phyloP scores from a whole-genome alignment of 768 basidiomycete species.

The Hygrocybe punicea region DNA sequence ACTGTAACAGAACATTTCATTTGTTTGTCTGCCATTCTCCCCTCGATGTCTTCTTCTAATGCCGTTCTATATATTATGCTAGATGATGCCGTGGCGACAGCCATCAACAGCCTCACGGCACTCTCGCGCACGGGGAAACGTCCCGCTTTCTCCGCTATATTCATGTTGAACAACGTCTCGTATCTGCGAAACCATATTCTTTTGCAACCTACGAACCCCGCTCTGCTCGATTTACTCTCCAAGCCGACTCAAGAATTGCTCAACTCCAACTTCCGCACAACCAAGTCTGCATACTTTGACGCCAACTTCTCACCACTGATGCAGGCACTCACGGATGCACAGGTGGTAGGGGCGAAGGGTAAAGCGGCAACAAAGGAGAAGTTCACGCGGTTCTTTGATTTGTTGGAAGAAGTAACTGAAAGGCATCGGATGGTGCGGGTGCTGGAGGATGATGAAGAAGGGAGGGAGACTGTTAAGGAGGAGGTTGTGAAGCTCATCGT shows the following conservation, averaged over 20 bases:
- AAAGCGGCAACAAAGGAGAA: conserved; percentile 74
- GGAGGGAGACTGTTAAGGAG: conserved; percentile 57
- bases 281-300: conserved; percentile 82
- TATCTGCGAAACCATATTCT: conserved; percentile 63
- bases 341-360: conserved; percentile 51
- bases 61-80: neutral
- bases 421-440: conserved; percentile 67
- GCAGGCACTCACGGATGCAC: conserved; percentile 61
- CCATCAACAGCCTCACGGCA: conserved; percentile 55
- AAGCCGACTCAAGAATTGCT: conserved; percentile 59
- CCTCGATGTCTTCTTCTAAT: neutral
- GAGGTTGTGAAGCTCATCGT: conserved; percentile 77
- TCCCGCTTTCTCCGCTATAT: conserved; percentile 68
- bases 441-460: conserved; percentile 66
- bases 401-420: conserved; percentile 76
- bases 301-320: conserved; percentile 77
- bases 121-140: conserved; percentile 60
- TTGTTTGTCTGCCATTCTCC: conserved; percentile 44
- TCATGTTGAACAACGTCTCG: conserved; percentile 75
- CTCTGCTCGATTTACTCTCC: conserved; percentile 52
- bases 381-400: conserved; percentile 76
- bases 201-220: conserved; percentile 45
- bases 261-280: conserved; percentile 69
- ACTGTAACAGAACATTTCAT: conserved; percentile 71
- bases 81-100: conserved; percentile 76